Percentiles rank a stretch among this genome's conserved stretches.
Evolutionary conservation across 2,329 filamentous ascomycete species (phyloP).

Genomic region (Phoma sp.): DNA sequence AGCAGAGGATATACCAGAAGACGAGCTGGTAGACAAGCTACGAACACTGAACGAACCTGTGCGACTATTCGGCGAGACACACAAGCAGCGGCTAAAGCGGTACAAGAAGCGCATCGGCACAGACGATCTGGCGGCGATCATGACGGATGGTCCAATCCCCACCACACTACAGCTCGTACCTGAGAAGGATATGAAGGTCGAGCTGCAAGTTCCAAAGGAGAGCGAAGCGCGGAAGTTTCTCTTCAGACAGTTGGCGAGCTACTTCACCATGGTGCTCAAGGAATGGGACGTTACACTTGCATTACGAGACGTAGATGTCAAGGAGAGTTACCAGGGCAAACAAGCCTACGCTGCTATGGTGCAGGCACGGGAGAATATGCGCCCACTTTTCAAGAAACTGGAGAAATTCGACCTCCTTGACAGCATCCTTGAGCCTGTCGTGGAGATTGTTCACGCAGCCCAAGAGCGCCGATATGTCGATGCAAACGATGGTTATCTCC

Average conservation of each 20-base stretch:
- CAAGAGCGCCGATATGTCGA: conserved; percentile 93
- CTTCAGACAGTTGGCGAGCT: conserved; percentile 87
- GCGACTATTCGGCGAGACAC: conserved; percentile 80
- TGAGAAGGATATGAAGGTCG: conserved; percentile 87
- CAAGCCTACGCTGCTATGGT: conserved; percentile 84
- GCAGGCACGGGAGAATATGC: conserved; percentile 86
- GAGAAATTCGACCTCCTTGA: conserved; percentile 82
- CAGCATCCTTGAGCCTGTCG: conserved; percentile 77
- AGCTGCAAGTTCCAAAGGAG: conserved; percentile 66
- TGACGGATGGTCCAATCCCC: conserved; percentile 81
- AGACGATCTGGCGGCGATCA: conserved; percentile 50
- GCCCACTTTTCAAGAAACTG: conserved; percentile 86
- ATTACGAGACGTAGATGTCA: conserved; percentile 61
- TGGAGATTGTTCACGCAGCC: conserved; percentile 90
- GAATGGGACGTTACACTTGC: conserved; percentile 85
- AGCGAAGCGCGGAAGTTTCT: conserved; percentile 71
- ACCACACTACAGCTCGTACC: conserved; percentile 81
- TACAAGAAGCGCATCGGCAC: conserved; percentile 68
- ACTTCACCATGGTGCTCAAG: conserved; percentile 93
- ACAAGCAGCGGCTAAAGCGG: conserved; percentile 71
- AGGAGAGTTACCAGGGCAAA: conserved; percentile 79
- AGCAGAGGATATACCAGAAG: conserved; percentile 71
- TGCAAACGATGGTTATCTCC: conserved; percentile 92
- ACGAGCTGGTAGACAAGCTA: conserved; percentile 71
- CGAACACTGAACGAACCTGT: conserved; percentile 75